Conservation (phyloP, 495 filamentous ascomycete genomes). For the Trichoderma asperelloides region DNA sequence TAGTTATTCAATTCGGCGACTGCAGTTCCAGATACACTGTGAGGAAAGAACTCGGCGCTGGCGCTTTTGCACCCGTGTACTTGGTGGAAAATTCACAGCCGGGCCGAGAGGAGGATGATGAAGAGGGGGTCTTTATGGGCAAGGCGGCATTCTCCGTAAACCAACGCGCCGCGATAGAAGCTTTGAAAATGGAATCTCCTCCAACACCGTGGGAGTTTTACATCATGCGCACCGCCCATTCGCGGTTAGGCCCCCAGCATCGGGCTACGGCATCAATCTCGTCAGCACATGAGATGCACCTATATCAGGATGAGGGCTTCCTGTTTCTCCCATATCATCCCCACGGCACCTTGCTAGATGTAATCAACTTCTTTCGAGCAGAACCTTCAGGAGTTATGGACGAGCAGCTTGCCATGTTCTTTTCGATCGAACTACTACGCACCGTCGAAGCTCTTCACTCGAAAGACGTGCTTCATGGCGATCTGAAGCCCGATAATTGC, state of each 20-base stretch:
- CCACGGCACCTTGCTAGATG: slow-evolving; percentile 86
- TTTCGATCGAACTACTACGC: slow-evolving; percentile 81
- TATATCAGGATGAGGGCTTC: slow-evolving; percentile 76
- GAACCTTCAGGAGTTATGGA: slow-evolving; percentile 70
- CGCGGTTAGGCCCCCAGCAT: slow-evolving; percentile 55
- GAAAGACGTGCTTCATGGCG: slow-evolving; percentile 77
- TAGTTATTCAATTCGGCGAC: slow-evolving; percentile 60
- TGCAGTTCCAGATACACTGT: slow-evolving; percentile 58
- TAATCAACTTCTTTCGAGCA: slow-evolving; percentile 75
- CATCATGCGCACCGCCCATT: slow-evolving; percentile 75
- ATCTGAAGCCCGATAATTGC: slow-evolving; percentile 92
- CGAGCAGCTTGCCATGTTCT: slow-evolving; percentile 87
- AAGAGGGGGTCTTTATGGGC: slow-evolving; percentile 42
- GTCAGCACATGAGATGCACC: slow-evolving; percentile 74
- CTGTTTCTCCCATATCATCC: slow-evolving; percentile 79
- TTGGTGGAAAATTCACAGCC: slow-evolving; percentile 61
- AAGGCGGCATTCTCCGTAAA: slow-evolving; percentile 35
- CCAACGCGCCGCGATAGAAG: slow-evolving; percentile 55
- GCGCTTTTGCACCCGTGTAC: slow-evolving; percentile 92
- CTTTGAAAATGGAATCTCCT: slow-evolving; percentile 83
- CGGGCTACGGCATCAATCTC: slow-evolving; percentile 69
- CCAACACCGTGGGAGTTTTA: slow-evolving; percentile 93
- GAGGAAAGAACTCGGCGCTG: slow-evolving; percentile 80
- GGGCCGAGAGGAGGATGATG: slow-evolving; percentile 35
- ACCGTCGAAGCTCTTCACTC: slow-evolving; percentile 81